Evolutionary conservation across 1,284 basidiomycete species (phyloP).

Genomic region (Porogramme epimiltina): DNA sequence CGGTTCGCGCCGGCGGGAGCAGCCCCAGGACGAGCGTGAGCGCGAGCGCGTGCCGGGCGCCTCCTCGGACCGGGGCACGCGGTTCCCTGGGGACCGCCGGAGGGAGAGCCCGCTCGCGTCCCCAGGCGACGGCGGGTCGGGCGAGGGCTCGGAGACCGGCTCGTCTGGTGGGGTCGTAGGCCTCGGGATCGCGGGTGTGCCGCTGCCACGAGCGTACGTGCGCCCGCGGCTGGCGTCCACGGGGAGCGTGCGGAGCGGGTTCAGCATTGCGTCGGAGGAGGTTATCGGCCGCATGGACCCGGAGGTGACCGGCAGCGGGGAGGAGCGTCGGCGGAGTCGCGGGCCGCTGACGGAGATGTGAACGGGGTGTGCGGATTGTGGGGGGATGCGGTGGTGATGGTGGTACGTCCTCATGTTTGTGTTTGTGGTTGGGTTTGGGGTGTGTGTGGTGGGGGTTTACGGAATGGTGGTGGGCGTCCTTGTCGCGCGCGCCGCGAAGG

Average conservation of each 20-base stretch:
- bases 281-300: conserved; percentile 36
- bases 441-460: too few relatives aligned
- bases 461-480: too few relatives aligned
- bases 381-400: too few relatives aligned
- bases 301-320: conserved; percentile 25
- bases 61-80: too few relatives aligned
- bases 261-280: conserved; percentile 36
- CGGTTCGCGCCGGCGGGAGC: conserved; percentile 24
- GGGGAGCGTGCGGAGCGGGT: conserved; percentile 29
- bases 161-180: conserved; percentile 1
- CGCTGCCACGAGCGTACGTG: conserved; percentile 23
- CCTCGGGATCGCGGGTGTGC: conserved; percentile 1
- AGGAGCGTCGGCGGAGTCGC: conserved; percentile 20
- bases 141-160: neutral
- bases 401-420: too few relatives aligned
- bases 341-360: conserved; percentile 1
- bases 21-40: conserved; percentile 7
- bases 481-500: too few relatives aligned
- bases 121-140: neutral
- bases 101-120: conserved; percentile 15
- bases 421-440: too few relatives aligned
- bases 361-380: too few relatives aligned
- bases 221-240: conserved; percentile 31
- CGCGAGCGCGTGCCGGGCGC: neutral
- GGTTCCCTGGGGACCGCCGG: too few relatives aligned